phyloP scores from a whole-genome alignment of 2,329 filamentous ascomycete genomes.

The Exophiala bonariae region DNA sequence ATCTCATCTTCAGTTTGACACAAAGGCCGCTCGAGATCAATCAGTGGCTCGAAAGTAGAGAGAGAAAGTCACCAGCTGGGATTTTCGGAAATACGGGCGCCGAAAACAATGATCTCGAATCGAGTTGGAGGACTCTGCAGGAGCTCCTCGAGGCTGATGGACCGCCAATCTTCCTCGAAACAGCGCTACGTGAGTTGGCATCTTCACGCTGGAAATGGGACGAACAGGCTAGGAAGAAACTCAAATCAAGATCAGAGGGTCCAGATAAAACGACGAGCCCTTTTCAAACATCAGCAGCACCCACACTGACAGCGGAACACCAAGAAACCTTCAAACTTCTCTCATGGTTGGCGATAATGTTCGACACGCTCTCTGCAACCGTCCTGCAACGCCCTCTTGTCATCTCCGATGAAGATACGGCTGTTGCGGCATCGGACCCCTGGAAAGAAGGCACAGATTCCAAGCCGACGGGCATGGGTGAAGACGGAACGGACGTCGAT shows the following conservation, averaged over 20 bases:
- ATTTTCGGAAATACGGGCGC: background rate
- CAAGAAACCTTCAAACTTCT: constrained; percentile 53
- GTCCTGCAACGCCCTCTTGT: constrained; percentile 51
- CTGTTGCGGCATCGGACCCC: constrained; percentile 27
- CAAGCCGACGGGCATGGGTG: background rate
- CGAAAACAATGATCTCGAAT: constrained; percentile 6
- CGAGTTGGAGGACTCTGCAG: constrained; percentile 4
- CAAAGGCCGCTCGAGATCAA: constrained; percentile 36
- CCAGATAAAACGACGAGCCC: background rate
- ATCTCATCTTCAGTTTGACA: constrained; percentile 47
- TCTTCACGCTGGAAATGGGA: background rate
- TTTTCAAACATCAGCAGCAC: constrained; percentile 1
- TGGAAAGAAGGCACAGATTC: background rate
- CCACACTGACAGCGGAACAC: constrained; percentile 31
- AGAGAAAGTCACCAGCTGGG: too few relatives aligned
- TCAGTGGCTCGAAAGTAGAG: background rate
- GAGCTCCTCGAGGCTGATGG: constrained; percentile 13
- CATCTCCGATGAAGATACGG: constrained; percentile 49
- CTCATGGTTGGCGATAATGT: constrained; percentile 62
- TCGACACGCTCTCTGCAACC: constrained; percentile 58
- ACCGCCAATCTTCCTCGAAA: constrained; percentile 20
- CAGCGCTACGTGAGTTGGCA: constrained; percentile 19
- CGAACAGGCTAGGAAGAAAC: constrained; percentile 10
- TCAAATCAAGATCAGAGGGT: too few relatives aligned
- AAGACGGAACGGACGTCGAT: constrained; percentile 3